Base-by-base conservation (phyloP, 768 basidiomycete species). In the Mrakia blollopis region DNA sequence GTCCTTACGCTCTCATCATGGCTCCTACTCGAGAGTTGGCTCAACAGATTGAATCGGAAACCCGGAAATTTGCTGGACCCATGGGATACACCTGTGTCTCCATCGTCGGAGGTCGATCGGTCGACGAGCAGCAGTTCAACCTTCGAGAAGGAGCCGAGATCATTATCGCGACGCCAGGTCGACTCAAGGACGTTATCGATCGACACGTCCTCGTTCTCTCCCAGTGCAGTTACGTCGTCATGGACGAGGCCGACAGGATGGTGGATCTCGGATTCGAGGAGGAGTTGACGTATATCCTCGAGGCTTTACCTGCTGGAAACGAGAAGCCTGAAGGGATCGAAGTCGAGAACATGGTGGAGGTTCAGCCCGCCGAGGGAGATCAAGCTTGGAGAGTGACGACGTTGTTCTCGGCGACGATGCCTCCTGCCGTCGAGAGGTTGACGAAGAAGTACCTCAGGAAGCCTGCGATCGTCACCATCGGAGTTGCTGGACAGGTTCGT, bases 241-340 rank as follows among this genome's bases (percentile, higher is more conserved):
- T 99, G 97, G 97, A 99, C 83, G 97, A 99, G 86, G 97, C 97
- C 23, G 97, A 99, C 83, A 89, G 97, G 72, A 98, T 99, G 97
- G 95, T 99, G 78, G 90, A 95, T 81, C 89, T 98, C 41, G 97
- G 97, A 23, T 99, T 99, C 83, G 97, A 99, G 84, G 89, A 88
- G 23, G 95, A 97, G 83, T 85, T 99, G 65, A 93, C 91, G 35
- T 97, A 93, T 83, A 98, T 99, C 81, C 85, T 99, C 78, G 96
- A 98, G 84, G 88, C 93, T 76, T 87, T 98, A 78, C 97, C 96
- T 21, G 87, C 88, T 4, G 92, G 92, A 76, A 89, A 92, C 68
- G 73, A 60, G n/a, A 89, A 91, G 80, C 94, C 94, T 8, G 94
- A 94, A 79, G 91, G 91, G 78, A 83, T 85, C 74, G 88, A 89